Evolutionary conservation across 2,329 filamentous ascomycete genomes (phyloP), one percentile per base, ranked within the genome.

Genomic region (Xylariaceae sp.): DNA sequence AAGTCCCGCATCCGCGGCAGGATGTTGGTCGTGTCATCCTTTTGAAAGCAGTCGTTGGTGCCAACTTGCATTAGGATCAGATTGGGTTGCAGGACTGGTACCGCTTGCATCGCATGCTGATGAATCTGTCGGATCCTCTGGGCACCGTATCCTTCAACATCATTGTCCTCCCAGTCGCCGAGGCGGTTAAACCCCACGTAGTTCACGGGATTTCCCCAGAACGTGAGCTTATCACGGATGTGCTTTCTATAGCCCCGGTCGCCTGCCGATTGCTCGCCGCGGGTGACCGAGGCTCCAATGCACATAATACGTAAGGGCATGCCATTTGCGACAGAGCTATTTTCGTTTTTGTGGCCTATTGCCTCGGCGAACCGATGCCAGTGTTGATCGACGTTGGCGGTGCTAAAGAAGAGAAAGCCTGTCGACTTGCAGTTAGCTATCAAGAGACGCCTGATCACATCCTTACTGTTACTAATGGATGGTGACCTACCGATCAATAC

Each of bases 101-200:
- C 62, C 6, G 65, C 46, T 28, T 69, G 66, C 12, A 21, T 45
- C 3, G 65, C 68, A 39, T 64, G 62, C 14, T 56, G 56, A 47
- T 62, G 58, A 14, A 65, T 58, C 31, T 62, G 60, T n/a, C 65
- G 41, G 29, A 70, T 68, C 41, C 62, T 59, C 11, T 60, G 54
- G 11, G 64, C 61, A 1, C 66, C 61, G 33, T 63, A 69, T 28
- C 64, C 67, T 41, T 70, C 65, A 23, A 69, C 63, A 23, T 70
- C 67, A 52, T 70, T 69, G 50, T 70, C 68, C 3, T 59, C 56
- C 39, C 64, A 69, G 43, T 66, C 66, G 21, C 68, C 68, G 21
- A 69, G 64, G 7, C 67, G 66, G 52, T 68, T 69, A 47, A 68
- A 67, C 14, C 68, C 68, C 6, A 69, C 68, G 51, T 36, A 65